phyloP scores from a whole-genome alignment of 805 yeast genomes.

The Nakazawaea siamensis region DNA sequence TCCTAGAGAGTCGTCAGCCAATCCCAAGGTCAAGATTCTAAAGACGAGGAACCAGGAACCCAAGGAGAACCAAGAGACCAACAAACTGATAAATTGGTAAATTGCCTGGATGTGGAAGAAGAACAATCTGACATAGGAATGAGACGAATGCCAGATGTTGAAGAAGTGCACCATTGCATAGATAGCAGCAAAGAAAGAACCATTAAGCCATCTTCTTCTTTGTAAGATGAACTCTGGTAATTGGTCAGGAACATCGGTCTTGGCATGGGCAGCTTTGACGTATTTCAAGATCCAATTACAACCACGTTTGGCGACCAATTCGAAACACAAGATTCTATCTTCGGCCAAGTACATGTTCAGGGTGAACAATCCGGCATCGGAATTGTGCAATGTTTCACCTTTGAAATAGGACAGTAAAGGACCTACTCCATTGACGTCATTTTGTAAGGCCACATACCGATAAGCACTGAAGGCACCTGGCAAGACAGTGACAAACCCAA shows the following conservation, averaged over 20 bases:
- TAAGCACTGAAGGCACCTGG: slow-evolving; percentile 98
- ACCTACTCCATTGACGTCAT: slow-evolving; percentile 48
- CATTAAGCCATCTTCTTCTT: slow-evolving; percentile 95
- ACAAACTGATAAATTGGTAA: slow-evolving; percentile 65
- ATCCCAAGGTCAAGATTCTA: slow-evolving; percentile 73
- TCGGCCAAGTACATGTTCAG: slow-evolving; percentile 97
- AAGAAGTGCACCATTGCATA: slow-evolving; percentile 76
- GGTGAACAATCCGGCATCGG: slow-evolving; percentile 69
- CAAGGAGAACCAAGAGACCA: slow-evolving; percentile 88
- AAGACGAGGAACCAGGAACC: slow-evolving; percentile 88
- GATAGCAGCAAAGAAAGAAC: slow-evolving; percentile 90
- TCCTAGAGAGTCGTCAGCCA: slow-evolving; percentile 43
- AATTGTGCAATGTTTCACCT: slow-evolving; percentile 77
- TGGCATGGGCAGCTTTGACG: slow-evolving; percentile 83
- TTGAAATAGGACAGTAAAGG: slow-evolving; percentile 88
- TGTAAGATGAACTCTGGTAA: slow-evolving; percentile 84
- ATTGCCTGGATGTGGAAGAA: slow-evolving; percentile 69
- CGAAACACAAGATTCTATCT: slow-evolving; percentile 92
- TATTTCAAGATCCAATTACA: slow-evolving; percentile 75
- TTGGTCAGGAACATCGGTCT: slow-evolving; percentile 90
- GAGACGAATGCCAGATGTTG: slow-evolving; percentile 73
- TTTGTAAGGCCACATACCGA: slow-evolving; percentile 69
- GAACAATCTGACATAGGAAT: slow-evolving; percentile 57
- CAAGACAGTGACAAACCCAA: slow-evolving; percentile 89
- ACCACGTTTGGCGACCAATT: slow-evolving; percentile 76